Conservation (phyloP, 2,329 filamentous ascomycete species). For the Botrytis fragariae region DNA sequence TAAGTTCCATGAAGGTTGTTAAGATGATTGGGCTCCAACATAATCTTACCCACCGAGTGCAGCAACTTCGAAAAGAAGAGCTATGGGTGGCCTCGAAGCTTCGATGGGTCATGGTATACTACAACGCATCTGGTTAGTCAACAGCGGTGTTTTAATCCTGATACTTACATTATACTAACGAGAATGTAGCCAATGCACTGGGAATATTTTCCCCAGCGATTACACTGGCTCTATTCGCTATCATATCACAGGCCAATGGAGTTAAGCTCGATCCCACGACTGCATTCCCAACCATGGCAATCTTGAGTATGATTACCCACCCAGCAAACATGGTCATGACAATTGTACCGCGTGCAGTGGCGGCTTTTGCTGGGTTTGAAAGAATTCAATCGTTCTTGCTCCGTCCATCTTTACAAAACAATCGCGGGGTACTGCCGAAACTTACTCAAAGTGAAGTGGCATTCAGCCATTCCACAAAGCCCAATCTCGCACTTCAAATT, state of each 20-base stretch:
- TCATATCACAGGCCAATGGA: conserved; percentile 19
- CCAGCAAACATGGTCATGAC: conserved; percentile 32
- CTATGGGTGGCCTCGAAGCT: conserved; percentile 38
- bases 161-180: not conserved
- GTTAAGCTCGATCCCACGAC: conserved; percentile 19
- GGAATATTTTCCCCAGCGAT: conserved; percentile 30
- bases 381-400: conserved; percentile 37
- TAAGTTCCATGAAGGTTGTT: conserved; percentile 42
- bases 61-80: conserved; percentile 30
- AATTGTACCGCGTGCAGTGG: conserved; percentile 25
- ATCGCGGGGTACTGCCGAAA: conserved; percentile 18
- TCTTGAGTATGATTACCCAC: conserved; percentile 29
- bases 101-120: conserved; percentile 43
- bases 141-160: conserved; percentile 17
- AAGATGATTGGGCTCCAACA: conserved; percentile 40
- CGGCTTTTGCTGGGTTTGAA: conserved; percentile 27
- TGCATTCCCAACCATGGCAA: conserved; percentile 28
- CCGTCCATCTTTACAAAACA: conserved; percentile 16
- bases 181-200: conserved; percentile 28
- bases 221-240: conserved; percentile 27
- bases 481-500: not conserved
- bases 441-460: not conserved
- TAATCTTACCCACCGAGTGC: conserved; percentile 10
- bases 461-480: not conserved
- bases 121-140: conserved; percentile 43